phyloP scores from a whole-genome alignment of 257 asterid genomes.

The Solanum dulcamara region DNA sequence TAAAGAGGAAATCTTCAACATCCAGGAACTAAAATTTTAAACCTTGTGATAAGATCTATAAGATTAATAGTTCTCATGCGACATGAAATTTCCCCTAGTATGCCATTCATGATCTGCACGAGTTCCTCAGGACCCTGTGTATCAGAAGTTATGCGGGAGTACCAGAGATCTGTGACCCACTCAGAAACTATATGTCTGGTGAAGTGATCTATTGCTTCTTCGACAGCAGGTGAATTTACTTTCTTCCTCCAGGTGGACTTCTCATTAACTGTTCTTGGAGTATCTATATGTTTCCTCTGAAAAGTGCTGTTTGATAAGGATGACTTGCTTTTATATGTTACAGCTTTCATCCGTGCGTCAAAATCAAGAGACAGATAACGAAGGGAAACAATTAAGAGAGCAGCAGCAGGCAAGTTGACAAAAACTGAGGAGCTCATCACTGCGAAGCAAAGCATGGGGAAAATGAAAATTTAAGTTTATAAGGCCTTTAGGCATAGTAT shows the following conservation, averaged over 20 bases:
- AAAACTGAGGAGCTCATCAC: conserved; percentile 89
- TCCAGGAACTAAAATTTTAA: conserved; percentile 3
- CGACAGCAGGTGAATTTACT: conserved; percentile 85
- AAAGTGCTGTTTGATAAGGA: conserved; percentile 23
- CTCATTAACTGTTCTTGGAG: conserved; percentile 18
- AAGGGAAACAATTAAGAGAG: conserved; percentile 43
- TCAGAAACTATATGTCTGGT: conserved; percentile 81
- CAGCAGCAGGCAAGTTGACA: conserved; percentile 84
- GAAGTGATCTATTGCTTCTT: conserved; percentile 81
- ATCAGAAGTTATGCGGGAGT: conserved; percentile 82
- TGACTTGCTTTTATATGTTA: conserved; percentile 57
- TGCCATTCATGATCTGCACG: conserved; percentile 72
- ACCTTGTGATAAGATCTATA: conserved; percentile 89
- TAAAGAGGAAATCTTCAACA: conserved; percentile 8
- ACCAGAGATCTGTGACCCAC: conserved; percentile 96
- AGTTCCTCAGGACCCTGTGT: conserved; percentile 85
- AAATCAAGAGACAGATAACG: conserved; percentile 78
- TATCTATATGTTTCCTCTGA: conserved; percentile 24
- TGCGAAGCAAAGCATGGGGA: conserved; percentile 16
- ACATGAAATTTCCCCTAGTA: conserved; percentile 66
- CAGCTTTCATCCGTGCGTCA: conserved; percentile 71
- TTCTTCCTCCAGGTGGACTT: conserved; percentile 72
- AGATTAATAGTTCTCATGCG: conserved; percentile 75
- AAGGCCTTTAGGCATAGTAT: not conserved
- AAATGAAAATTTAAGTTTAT: not conserved